phyloP scores from a whole-genome alignment of 2,329 filamentous ascomycete species.

The Diplodia scrobiculata region DNA sequence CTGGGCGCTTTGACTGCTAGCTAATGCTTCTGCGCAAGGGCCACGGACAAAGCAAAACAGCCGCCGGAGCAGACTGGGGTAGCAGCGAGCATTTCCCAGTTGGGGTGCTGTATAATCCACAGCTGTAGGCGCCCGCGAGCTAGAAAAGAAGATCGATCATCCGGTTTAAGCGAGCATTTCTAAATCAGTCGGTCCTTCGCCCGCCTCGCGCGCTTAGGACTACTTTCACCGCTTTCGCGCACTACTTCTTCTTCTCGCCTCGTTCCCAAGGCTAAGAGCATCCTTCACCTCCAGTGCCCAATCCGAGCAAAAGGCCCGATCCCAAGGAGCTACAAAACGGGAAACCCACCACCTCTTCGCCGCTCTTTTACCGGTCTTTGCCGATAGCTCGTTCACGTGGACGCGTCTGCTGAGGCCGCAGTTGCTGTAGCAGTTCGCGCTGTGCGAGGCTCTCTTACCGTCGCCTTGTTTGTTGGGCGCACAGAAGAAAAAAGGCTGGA shows the following conservation, averaged over 20 bases:
- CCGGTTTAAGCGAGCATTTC: conserved; percentile 20
- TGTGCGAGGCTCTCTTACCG: background rate
- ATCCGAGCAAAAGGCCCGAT: conserved; percentile 10
- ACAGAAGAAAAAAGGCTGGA: background rate
- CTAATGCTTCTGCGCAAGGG: conserved; percentile 14
- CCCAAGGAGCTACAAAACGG: background rate
- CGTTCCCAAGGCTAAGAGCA: background rate
- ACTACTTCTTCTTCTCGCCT: conserved; percentile 23
- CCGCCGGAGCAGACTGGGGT: conserved; percentile 14
- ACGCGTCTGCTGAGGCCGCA: conserved; percentile 4
- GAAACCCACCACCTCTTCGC: background rate
- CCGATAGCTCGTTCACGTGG: conserved; percentile 19
- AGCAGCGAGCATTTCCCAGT: conserved; percentile 21
- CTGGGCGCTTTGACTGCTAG: conserved; percentile 5
- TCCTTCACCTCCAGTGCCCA: conserved; percentile 10
- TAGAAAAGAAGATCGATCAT: conserved; percentile 22
- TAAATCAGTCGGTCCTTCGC: conserved; percentile 26
- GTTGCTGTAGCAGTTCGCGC: conserved; percentile 5
- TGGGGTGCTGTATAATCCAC: conserved; percentile 12
- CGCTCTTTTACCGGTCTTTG: conserved; percentile 1
- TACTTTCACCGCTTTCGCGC: conserved; percentile 16
- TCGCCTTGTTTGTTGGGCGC: background rate
- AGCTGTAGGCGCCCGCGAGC: background rate
- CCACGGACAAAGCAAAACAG: conserved; percentile 7
- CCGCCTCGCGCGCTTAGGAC: conserved; percentile 17